Conservation (phyloP, 306 rosid species). For the Cicer cuneatum region DNA sequence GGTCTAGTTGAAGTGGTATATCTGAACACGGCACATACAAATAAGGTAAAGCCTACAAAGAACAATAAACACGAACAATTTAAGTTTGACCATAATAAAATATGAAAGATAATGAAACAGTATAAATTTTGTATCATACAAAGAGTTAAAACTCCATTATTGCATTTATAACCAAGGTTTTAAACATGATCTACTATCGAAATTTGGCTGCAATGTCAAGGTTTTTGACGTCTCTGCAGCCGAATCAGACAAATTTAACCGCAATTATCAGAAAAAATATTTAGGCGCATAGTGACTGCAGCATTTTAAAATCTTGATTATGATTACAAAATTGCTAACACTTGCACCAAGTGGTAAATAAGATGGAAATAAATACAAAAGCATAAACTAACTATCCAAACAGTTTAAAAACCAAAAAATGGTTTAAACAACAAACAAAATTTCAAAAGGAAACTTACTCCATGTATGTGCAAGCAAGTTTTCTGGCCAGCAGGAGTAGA, state of each 20-base stretch:
- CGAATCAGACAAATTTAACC: neutral
- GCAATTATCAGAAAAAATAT: neutral
- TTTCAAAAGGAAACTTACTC: constrained; percentile 56
- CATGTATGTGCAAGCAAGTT: constrained; percentile 87
- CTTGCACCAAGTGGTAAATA: neutral
- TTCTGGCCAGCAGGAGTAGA: constrained; percentile 96
- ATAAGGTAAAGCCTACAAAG: constrained; percentile 80
- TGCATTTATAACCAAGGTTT: neutral
- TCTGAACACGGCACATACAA: constrained; percentile 80
- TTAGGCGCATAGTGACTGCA: neutral
- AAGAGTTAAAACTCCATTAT: constrained; percentile 1
- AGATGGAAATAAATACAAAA: constrained; percentile 4
- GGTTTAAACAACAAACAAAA: neutral
- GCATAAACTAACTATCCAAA: neutral
- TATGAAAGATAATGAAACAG: neutral
- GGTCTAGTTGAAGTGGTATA: constrained; percentile 55
- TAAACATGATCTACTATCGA: neutral
- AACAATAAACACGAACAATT: constrained; percentile 38
- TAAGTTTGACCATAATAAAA: neutral
- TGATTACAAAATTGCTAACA: constrained; percentile 7
- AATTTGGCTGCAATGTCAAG: neutral
- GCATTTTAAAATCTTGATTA: neutral
- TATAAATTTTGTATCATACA: constrained; percentile 15
- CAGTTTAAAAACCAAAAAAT: neutral
- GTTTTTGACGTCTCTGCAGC: too few species aligned